Percentiles rank a stretch among this genome's conserved stretches.
phyloP scores from a whole-genome alignment of 1,139 yeast genomes.

The Taphrina sp. region DNA sequence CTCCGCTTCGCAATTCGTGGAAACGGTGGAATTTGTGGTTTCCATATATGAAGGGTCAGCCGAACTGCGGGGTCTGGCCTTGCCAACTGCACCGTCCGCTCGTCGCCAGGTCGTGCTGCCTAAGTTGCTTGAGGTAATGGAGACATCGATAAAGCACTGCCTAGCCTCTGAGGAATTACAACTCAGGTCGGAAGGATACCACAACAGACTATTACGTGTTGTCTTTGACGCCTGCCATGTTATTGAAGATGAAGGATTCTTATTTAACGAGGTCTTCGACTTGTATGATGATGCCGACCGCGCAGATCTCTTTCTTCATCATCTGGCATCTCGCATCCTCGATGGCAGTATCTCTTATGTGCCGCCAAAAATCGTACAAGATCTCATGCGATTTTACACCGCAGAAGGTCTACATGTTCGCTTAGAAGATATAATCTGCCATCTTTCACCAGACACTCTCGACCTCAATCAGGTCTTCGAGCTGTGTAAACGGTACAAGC shows the following conservation, averaged over 20 bases:
- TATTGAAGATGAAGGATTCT: conserved; percentile 46
- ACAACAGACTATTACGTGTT: conserved; percentile 36
- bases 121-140: conserved; percentile 58
- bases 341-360: conserved; percentile 51
- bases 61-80: conserved; percentile 52
- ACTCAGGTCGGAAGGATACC: conserved; percentile 8
- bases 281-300: conserved; percentile 44
- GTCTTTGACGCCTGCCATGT: conserved; percentile 49
- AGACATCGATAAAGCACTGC: background rate
- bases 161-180: conserved; percentile 15
- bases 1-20: conserved; percentile 52
- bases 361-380: conserved; percentile 63
- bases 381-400: conserved; percentile 56
- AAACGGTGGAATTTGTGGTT: conserved; percentile 58
- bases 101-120: conserved; percentile 55
- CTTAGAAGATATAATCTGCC: conserved; percentile 65
- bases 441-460: conserved; percentile 61
- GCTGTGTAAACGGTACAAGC: conserved; percentile 55
- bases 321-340: conserved; percentile 55
- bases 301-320: conserved; percentile 50
- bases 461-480: conserved; percentile 71
- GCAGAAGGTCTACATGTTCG: conserved; percentile 48
- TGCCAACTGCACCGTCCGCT: conserved; percentile 52
- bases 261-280: conserved; percentile 59
- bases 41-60: conserved; percentile 55